Evolutionary conservation across 371 early-diverging fungal species (phyloP).

Genomic region (Amoeboaphelidium occidentale): DNA sequence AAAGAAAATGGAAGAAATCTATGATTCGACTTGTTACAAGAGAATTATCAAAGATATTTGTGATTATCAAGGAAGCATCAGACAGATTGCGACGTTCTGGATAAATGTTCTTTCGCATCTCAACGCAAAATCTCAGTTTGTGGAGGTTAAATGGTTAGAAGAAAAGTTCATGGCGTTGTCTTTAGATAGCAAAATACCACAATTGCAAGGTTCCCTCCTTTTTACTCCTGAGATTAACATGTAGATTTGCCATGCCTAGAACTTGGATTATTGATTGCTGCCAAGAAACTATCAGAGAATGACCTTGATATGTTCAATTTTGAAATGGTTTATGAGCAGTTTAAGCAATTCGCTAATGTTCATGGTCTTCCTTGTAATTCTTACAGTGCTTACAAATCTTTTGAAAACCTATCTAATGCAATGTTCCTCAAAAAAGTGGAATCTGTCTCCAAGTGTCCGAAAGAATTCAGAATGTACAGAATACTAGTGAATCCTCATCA

Average conservation of each 20-base stretch:
- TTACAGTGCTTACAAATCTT: conserved; percentile 54
- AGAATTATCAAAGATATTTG: no score
- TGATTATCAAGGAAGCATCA: no score
- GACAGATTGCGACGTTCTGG: no score
- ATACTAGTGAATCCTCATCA: conserved; percentile 41
- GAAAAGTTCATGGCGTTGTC: no score
- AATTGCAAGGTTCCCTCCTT: no score
- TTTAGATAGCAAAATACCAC: no score
- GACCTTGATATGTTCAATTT: conserved; percentile 56
- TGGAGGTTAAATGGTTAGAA: no score
- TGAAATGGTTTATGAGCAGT: conserved; percentile 78
- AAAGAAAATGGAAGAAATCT: no score
- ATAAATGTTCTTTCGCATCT: no score
- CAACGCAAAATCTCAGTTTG: no score
- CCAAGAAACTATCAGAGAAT: conserved; percentile 35
- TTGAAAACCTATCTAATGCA: conserved; percentile 37
- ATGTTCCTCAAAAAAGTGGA: conserved; percentile 40
- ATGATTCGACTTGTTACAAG: no score
- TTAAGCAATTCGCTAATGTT: conserved; percentile 36
- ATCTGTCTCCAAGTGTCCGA: conserved; percentile 31
- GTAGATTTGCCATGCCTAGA: conserved; percentile 49
- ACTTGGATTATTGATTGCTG: conserved; percentile 47
- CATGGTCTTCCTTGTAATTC: conserved; percentile 46
- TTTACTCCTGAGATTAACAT: no score
- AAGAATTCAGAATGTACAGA: conserved; percentile 58